Percentiles rank a stretch among this genome's conserved stretches.
Evolutionary conservation across 495 filamentous ascomycete species (phyloP).

Genomic region (Massariosphaeria phaeospora): DNA sequence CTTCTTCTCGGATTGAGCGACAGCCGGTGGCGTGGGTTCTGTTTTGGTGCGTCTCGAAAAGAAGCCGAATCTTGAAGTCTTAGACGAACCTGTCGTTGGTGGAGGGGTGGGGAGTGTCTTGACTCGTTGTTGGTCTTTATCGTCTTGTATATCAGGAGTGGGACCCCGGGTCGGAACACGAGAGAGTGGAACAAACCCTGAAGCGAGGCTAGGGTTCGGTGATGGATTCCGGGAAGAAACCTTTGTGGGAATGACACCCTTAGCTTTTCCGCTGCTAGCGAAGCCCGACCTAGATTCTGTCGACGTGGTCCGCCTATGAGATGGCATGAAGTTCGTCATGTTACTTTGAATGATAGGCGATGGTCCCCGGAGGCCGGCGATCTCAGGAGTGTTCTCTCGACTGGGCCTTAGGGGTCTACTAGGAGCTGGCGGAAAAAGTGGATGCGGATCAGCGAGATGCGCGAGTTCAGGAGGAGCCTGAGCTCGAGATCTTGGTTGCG

Average conservation of each 20-base stretch:
- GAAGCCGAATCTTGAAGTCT: slow-evolving; percentile 63
- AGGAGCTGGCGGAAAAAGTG: slow-evolving; percentile 15
- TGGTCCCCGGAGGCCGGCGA: slow-evolving; percentile 54
- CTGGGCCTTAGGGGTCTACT: slow-evolving; percentile 56
- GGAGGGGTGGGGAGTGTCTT: slow-evolving; percentile 13
- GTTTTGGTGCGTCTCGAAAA: slow-evolving; percentile 71
- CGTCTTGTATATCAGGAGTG: slow-evolving; percentile 23
- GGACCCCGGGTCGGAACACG: slow-evolving; percentile 31
- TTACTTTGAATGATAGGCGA: slow-evolving; percentile 77
- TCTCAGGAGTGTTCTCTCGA: slow-evolving; percentile 69
- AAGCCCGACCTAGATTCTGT: slow-evolving; percentile 30
- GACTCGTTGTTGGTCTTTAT: slow-evolving; percentile 13
- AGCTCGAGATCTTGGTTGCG: slow-evolving; percentile 3
- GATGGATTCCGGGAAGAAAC: slow-evolving; percentile 43
- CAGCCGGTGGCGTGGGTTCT: slow-evolving; percentile 47
- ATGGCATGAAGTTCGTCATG: slow-evolving; percentile 49
- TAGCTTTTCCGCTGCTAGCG: slow-evolving; percentile 8
- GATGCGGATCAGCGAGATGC: slow-evolving; percentile 37
- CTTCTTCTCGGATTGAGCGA: slow-evolving; percentile 54
- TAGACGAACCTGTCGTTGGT: slow-evolving; percentile 36
- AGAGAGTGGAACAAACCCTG: slow-evolving; percentile 21
- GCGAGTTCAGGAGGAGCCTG: slow-evolving; percentile 42
- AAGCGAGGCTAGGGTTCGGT: slow-evolving; percentile 35
- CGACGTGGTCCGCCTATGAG: slow-evolving; percentile 40
- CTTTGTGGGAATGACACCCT: slow-evolving; percentile 35